A percentile compares a stretch with the other conserved stretches of the same genome.
These are phyloP conservation scores for Colletotrichum eleusines DNA, from an alignment of 2,329 filamentous ascomycete genomes.

Conservation along the genomic window DNA sequence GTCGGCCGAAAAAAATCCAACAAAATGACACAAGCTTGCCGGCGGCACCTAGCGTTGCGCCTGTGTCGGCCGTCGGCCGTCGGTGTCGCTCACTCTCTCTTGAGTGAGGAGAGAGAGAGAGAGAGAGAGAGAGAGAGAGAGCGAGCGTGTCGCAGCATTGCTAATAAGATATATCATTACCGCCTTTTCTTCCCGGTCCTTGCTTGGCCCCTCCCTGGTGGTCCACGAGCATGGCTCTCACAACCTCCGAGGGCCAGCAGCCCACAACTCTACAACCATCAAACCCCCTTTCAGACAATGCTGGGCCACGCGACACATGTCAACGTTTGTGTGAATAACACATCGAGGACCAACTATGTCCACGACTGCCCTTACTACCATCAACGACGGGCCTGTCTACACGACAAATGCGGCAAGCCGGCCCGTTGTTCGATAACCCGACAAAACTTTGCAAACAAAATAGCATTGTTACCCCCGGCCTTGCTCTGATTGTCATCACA, in stretches of 20 bases:
- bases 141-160: neutral
- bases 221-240: neutral
- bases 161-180: neutral
- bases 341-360: too few species aligned
- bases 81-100: neutral
- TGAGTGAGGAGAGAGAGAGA: neutral
- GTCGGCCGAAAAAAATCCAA: neutral
- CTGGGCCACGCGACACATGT: neutral
- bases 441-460: neutral
- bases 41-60: neutral
- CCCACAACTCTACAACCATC: neutral
- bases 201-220: neutral
- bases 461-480: neutral
- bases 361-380: neutral
- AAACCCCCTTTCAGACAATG: neutral
- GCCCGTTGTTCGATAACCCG: neutral
- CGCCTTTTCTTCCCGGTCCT: neutral
- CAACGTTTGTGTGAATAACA: neutral
- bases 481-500: neutral
- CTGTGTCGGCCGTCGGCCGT: neutral
- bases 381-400: neutral
- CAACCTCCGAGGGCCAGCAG: neutral
- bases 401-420: neutral
- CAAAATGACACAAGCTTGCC: neutral
- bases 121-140: too few species aligned